Evolutionary conservation across 495 filamentous ascomycete genomes (phyloP).

Genomic region (Lophium mytilinum): DNA sequence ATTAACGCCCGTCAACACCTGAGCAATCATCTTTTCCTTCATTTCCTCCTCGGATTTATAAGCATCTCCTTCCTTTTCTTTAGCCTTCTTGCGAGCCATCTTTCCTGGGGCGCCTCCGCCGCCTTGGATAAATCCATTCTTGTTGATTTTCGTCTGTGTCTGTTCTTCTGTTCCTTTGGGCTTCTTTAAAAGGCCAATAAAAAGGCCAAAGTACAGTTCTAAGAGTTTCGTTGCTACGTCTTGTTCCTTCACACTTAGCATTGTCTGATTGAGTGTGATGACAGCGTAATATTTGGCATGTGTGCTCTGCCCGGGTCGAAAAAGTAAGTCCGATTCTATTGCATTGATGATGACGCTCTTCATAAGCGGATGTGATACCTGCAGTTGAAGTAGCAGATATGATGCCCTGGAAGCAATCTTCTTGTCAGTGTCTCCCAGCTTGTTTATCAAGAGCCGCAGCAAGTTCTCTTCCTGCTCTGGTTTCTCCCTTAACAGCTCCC

Average conservation of each 20-base stretch:
- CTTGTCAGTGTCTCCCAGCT: conserved; percentile 85
- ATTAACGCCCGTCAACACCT: conserved; percentile 87
- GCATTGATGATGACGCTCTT: conserved; percentile 74
- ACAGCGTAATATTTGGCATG: conserved; percentile 93
- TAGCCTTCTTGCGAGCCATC: conserved; percentile 39
- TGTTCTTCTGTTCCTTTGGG: conserved; percentile 29
- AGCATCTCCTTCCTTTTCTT: conserved; percentile 47
- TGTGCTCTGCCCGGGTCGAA: conserved; percentile 73
- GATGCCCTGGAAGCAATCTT: conserved; percentile 91
- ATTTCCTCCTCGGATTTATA: conserved; percentile 52
- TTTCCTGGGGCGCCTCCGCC: conserved; percentile 43
- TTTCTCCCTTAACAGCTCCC: conserved; percentile 83
- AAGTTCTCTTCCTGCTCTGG: conserved; percentile 96
- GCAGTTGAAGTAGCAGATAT: conserved; percentile 81
- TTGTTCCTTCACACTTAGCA: conserved; percentile 74
- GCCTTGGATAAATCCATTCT: conserved; percentile 42
- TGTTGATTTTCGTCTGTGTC: conserved; percentile 14
- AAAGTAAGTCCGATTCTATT: conserved; percentile 79
- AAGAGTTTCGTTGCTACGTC: conserved; percentile 72
- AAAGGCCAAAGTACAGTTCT: conserved; percentile 82
- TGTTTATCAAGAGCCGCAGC: conserved; percentile 84
- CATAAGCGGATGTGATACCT: conserved; percentile 85
- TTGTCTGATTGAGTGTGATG: conserved; percentile 94
- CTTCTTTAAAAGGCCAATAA: conserved; percentile 66
- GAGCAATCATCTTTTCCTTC: conserved; percentile 82